A percentile compares a stretch with the other conserved stretches of the same genome.
Evolutionary conservation across 2,329 filamentous ascomycete species (phyloP).

Genomic region (Fusarium illudens): DNA sequence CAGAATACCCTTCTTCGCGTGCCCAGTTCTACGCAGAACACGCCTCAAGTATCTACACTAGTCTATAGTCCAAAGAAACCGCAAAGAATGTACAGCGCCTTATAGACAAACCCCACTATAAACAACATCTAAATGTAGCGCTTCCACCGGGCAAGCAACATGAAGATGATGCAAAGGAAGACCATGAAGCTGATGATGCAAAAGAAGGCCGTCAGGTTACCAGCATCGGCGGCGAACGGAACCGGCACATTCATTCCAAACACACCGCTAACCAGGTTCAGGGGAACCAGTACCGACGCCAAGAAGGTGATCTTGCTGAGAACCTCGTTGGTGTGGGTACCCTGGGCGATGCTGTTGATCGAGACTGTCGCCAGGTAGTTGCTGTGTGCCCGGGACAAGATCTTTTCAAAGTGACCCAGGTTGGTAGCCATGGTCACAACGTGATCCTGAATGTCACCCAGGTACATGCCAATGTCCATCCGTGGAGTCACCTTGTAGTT

Average conservation of each 20-base stretch:
- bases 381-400: conserved; percentile 90
- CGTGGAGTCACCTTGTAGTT: conserved; percentile 94
- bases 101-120: not conserved
- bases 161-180: conserved; percentile 57
- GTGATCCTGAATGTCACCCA: conserved; percentile 98
- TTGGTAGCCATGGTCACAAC: conserved; percentile 99
- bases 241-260: conserved; percentile 89
- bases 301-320: conserved; percentile 95
- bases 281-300: conserved; percentile 92
- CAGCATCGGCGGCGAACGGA: conserved; percentile 65
- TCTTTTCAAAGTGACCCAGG: conserved; percentile 95
- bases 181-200: conserved; percentile 55
- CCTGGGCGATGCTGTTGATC: conserved; percentile 88
- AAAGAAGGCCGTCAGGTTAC: conserved; percentile 55
- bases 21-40: conserved; percentile 20
- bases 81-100: conserved; percentile 6
- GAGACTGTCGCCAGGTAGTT: conserved; percentile 96
- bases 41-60: conserved; percentile 14
- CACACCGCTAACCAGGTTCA: conserved; percentile 88
- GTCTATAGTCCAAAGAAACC: conserved; percentile 29
- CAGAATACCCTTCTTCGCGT: conserved; percentile 6
- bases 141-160: conserved; percentile 56
- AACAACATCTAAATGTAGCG: conserved; percentile 54
- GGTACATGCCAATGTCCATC: conserved; percentile 95
- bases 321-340: conserved; percentile 86